Conservation (phyloP, 441 rosid genomes). For the Syzygium malaccense region DNA sequence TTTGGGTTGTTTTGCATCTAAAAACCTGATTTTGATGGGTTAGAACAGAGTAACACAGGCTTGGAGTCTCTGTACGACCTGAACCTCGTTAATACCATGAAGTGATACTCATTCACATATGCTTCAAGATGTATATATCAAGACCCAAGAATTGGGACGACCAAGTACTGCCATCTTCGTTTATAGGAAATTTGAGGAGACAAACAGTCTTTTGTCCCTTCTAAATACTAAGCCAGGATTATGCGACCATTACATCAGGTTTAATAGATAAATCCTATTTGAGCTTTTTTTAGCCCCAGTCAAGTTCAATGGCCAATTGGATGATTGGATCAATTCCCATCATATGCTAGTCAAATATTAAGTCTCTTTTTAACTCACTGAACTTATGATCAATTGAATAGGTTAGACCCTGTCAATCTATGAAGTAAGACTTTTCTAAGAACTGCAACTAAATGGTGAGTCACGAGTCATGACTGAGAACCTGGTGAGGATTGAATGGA, state of each 20-base stretch:
- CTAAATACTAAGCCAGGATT: not conserved
- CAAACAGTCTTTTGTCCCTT: not conserved
- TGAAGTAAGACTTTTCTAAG: accelerated
- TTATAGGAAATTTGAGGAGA: not conserved
- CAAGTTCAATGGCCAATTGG: not conserved
- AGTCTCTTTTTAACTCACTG: not conserved
- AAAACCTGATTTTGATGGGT: not conserved
- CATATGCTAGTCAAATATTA: not conserved
- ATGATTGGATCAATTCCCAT: not conserved
- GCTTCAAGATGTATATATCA: not conserved
- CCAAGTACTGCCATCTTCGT: not conserved
- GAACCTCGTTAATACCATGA: not conserved
- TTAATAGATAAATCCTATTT: not conserved
- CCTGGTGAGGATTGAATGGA: not conserved
- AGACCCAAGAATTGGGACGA: not conserved
- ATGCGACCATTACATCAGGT: not conserved
- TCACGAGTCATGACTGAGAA: not conserved
- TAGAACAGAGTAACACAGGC: not conserved
- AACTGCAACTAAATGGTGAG: not conserved
- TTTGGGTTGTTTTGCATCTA: not conserved
- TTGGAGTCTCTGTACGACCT: not conserved
- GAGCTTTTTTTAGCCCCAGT: not conserved
- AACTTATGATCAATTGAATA: not conserved
- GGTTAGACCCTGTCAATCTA: not conserved
- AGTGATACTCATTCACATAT: not conserved